Conservation (phyloP, 1,139 yeast species). For the Saccharomyces uvarum region DNA sequence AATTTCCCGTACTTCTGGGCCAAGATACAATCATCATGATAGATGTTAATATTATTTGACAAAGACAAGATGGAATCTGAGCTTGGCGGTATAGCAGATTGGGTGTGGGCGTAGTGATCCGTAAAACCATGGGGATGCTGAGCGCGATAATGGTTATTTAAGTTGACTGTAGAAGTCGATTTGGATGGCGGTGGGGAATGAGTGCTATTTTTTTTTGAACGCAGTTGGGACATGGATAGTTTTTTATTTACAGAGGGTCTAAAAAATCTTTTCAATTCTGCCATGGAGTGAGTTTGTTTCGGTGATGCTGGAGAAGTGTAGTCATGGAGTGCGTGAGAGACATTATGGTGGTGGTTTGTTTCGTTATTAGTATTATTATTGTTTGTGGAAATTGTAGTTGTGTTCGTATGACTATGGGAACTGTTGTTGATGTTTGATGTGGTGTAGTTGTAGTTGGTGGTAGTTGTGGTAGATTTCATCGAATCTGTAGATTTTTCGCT, state of each 20-base stretch:
- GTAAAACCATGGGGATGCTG: conserved; percentile 10
- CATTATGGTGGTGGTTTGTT: conserved; percentile 5
- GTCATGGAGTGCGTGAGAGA: conserved; percentile 1
- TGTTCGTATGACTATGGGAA: conserved; percentile 6
- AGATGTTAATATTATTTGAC: conserved; percentile 33
- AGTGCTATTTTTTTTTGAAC: conserved; percentile 9
- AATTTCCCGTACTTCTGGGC: conserved; percentile 81
- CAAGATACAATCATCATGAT: conserved; percentile 55
- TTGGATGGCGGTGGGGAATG: conserved; percentile 9
- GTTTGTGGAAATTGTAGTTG: neutral
- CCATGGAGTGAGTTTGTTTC: conserved; percentile 51
- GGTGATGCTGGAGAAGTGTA: conserved; percentile 16
- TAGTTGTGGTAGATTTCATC: conserved; percentile 7
- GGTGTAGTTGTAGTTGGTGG: neutral
- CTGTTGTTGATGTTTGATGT: neutral
- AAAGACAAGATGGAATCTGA: conserved; percentile 31
- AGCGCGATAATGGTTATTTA: conserved; percentile 3
- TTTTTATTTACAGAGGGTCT: conserved; percentile 28
- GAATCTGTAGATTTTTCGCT: conserved; percentile 25
- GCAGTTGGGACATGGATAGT: conserved; percentile 12
- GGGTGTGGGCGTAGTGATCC: conserved; percentile 29
- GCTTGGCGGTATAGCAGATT: conserved; percentile 33
- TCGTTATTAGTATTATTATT: conserved; percentile 4
- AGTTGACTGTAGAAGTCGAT: conserved; percentile 10
- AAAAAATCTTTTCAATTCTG: conserved; percentile 67